A percentile compares a stretch with the other conserved stretches of the same genome.
Evolutionary conservation across 1,284 basidiomycete genomes (phyloP).

Genomic region (Spongiforma sp.): DNA sequence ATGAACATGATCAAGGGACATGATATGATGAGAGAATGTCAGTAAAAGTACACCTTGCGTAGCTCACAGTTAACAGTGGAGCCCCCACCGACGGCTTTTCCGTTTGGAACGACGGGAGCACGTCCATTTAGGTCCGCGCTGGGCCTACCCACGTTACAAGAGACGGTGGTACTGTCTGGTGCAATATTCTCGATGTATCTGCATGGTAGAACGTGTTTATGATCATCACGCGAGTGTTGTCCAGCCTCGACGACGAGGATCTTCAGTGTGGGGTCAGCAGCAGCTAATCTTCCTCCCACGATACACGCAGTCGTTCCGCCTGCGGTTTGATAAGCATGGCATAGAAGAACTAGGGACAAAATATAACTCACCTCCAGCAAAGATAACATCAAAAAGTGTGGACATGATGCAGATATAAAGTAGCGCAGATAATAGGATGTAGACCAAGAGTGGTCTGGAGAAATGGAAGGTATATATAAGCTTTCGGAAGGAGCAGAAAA

Average conservation of each 20-base stretch:
- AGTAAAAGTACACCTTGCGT: not conserved
- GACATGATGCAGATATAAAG: too few species aligned
- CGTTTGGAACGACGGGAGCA: slow-evolving; percentile 44
- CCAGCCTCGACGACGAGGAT: not conserved
- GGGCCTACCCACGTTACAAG: slow-evolving; percentile 46
- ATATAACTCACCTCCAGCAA: too few species aligned
- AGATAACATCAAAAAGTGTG: too few species aligned
- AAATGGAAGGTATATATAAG: too few species aligned
- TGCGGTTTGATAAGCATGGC: not conserved
- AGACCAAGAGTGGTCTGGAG: too few species aligned
- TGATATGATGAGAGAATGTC: not conserved
- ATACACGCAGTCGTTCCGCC: too few species aligned
- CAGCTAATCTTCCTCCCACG: not conserved
- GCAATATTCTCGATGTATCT: slow-evolving; percentile 46
- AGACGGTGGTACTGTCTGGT: slow-evolving; percentile 46
- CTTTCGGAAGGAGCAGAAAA: too few species aligned
- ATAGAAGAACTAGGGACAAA: not conserved
- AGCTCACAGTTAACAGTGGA: slow-evolving; percentile 59
- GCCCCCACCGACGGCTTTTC: slow-evolving; percentile 61
- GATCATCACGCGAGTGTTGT: slow-evolving; percentile 33
- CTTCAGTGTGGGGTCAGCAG: not conserved
- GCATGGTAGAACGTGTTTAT: slow-evolving; percentile 54
- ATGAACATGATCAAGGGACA: not conserved
- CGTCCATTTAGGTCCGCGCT: slow-evolving; percentile 51
- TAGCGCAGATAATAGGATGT: too few species aligned